These are phyloP conservation scores for Pythium brassicae DNA, from an alignment of 352 stramenopile species.

Conservation along the genomic window DNA sequence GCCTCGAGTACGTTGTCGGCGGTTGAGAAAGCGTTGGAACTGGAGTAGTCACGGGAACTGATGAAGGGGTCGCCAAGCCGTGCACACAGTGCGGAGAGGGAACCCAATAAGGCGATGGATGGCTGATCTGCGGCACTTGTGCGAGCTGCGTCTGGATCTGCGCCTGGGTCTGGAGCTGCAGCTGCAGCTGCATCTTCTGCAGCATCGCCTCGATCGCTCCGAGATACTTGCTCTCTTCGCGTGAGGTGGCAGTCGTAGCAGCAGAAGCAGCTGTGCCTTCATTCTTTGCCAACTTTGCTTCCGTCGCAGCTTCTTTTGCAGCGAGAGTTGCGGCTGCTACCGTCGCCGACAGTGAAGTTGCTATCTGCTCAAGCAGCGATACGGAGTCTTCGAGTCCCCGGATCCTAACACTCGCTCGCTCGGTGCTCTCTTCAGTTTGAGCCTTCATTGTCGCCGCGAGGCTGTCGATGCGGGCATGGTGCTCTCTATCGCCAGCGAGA, in stretches of 20 bases:
- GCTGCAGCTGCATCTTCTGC: conserved; percentile 62
- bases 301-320: neutral
- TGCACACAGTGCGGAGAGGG: conserved; percentile 4
- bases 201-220: conserved; percentile 49
- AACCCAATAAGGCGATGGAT: conserved; percentile 5
- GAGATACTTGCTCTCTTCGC: conserved; percentile 29
- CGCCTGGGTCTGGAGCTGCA: conserved; percentile 40
- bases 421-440: neutral
- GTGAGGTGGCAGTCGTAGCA: conserved; percentile 6
- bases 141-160: conserved; percentile 22
- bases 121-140: conserved; percentile 2
- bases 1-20: neutral
- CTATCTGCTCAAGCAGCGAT: neutral
- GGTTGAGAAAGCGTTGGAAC: neutral
- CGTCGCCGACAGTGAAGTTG: neutral
- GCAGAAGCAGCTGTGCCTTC: neutral
- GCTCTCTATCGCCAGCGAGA: conserved; percentile 14
- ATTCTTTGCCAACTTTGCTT: neutral
- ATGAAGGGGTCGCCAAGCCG: neutral
- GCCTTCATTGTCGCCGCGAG: conserved; percentile 5
- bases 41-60: neutral
- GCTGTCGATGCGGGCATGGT: conserved; percentile 1
- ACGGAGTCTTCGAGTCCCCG: conserved; percentile 3
- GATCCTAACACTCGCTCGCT: neutral
- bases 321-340: neutral